These are phyloP conservation scores for Pleurotus djamor DNA, from an alignment of 768 basidiomycete species.

Conservation along the genomic window DNA sequence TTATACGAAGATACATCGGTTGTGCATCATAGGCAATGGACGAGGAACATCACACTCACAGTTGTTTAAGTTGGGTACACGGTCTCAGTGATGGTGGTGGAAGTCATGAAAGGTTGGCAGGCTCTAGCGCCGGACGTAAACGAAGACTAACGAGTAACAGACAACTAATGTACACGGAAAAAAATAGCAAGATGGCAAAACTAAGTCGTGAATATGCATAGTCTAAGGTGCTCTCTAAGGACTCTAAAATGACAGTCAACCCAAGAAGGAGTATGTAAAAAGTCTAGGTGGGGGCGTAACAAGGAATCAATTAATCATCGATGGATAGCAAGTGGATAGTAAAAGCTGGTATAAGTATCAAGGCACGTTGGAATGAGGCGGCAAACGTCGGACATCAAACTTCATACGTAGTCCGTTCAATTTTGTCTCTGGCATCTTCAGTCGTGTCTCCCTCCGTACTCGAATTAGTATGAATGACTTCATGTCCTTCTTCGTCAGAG, in stretches of 20 bases:
- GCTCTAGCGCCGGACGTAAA: too few relatives aligned
- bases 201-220: neutral
- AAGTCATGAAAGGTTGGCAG: too few relatives aligned
- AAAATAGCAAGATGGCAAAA: neutral
- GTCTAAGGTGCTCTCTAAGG: neutral
- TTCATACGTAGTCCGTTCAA: neutral
- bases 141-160: too few relatives aligned
- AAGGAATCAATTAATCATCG: too few relatives aligned
- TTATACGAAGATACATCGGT: neutral
- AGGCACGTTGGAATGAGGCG: neutral
- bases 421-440: neutral
- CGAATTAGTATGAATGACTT: neutral
- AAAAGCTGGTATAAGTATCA: neutral
- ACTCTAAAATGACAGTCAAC: neutral
- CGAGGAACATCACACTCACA: too few relatives aligned
- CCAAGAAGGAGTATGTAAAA: neutral
- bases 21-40: slow-evolving; percentile 1
- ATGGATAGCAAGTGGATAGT: too few relatives aligned
- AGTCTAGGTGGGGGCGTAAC: neutral
- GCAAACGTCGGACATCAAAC: too few relatives aligned
- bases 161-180: too few relatives aligned
- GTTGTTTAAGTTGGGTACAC: too few relatives aligned
- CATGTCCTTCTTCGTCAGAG: neutral
- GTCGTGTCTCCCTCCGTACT: neutral
- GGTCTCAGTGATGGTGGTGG: too few relatives aligned